Evolutionary conservation across 306 rosid species (phyloP), one percentile per base, ranked within the genome.

Genomic region (Quercus dentata): DNA sequence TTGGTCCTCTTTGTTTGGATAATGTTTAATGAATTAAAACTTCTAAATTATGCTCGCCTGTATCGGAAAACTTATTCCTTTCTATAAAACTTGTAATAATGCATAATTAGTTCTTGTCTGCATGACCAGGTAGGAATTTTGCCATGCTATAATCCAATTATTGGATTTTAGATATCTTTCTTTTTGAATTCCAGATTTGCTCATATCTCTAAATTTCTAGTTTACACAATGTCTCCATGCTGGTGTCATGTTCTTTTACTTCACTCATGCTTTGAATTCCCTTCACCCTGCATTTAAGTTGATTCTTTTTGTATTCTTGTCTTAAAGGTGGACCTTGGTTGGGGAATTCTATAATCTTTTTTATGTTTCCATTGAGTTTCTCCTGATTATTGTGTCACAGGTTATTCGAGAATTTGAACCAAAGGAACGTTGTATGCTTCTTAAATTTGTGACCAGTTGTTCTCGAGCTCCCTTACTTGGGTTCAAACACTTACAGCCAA

Each of bases 381-480:
- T 54, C 78, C 72, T 75, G 61, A 75, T 75, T 71, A 80, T 72
- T 75, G 46, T 67, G 52, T 23, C 78, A 20, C 88, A 95, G 99
- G 98, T 93, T 78, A 54, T 93, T 25, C 84, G 83, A 82, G 89
- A 87, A 69, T 90, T 95, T 77, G 88, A 93, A 86, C 97, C 99
- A 61, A 69, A 83, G 73, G 94, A 95, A 67, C 98, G 99, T 13
- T 93, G 99, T 56, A 83, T 88, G 98, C 93, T 95, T 87, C 92
- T 95, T 68, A 95, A 95, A 86, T 95, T 95, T 67, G 98, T 95
- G 73, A 91, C 99, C 72, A 95, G 99, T 83, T 95, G 99, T 90
- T 95, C 98, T 80, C 91, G 98, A 80, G 97, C 97, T 84, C 99
- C 99, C 71, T 86, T 95, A 85, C 97, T 95, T 83, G 99, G 98